Evolutionary conservation across 306 rosid genomes (phyloP), one percentile per base, ranked within the genome.

Genomic region (Arachis hypogaea): DNA sequence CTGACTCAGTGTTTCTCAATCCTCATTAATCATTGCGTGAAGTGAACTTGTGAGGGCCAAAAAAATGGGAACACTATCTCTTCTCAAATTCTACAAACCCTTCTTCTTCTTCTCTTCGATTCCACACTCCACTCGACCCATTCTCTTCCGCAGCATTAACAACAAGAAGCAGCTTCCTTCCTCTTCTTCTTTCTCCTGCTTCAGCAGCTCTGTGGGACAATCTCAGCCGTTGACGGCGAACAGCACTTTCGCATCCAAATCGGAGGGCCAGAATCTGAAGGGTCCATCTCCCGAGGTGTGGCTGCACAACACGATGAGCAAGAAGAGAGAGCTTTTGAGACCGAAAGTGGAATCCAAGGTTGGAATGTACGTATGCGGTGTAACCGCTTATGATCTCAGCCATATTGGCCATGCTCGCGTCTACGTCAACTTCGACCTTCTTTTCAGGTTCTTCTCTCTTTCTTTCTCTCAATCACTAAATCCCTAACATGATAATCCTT

Each of bases 331-430:
- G 66, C 46, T 83, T 7, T 88, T 94, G 51, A 85, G 78, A 75
- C 87, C 99, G 43, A 94, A 92, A 84, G 79, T 86, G 7, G 92
- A 88, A 67, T 90, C 85, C 5, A 92, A 75, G 70, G 99, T 92
- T 7, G 93, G 96, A 63, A 94, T 92, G 98, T 94, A 94, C 51
- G 99, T 94, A 2, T 94, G 99, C 41, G 98, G 99, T 16, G 97
- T 94, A 62, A 94, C 99, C 1, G 98, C 98, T 29, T 94, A 94
- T 66, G 97, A 92, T 76, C 93, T 94, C 60, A 94, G 99, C 77
- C 99, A 94, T 76, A 87, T 94, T 60, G 99, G 99, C 59, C 99
- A 94, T 52, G 99, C 99, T 61, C 99, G 99, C 57, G 97, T 90
- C 55, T 92, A 92, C 56, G 85, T 94, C 82, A 94, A 93, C 74